Conservation (phyloP, 2,329 filamentous ascomycete species). For the Venturia aucupariae region DNA sequence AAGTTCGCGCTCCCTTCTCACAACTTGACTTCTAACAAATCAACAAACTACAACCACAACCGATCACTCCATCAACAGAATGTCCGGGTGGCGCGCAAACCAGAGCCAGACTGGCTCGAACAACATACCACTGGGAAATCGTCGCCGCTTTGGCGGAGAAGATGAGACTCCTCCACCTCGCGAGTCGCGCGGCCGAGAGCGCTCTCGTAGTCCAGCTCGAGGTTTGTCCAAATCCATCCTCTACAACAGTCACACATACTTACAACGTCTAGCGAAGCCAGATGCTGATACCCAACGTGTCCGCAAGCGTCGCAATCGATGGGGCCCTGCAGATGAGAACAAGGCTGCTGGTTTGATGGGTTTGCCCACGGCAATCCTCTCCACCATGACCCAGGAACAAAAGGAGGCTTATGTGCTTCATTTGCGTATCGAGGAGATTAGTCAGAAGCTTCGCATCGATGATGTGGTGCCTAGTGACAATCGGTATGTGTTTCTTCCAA, state of each 20-base stretch:
- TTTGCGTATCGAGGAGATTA: conserved; percentile 96
- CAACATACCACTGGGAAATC: conserved; percentile 87
- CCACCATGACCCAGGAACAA: conserved; percentile 97
- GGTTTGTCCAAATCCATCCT: conserved; percentile 40
- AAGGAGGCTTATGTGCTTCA: conserved; percentile 95
- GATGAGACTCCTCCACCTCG: conserved; percentile 41
- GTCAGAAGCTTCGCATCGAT: conserved; percentile 97
- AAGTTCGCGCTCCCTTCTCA: too few relatives aligned
- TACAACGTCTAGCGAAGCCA: conserved; percentile 22
- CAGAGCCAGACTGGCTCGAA: conserved; percentile 94
- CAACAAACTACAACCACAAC: neutral
- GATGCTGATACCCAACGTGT: conserved; percentile 66
- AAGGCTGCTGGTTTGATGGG: conserved; percentile 98
- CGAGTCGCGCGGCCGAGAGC: conserved; percentile 52
- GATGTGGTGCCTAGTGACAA: conserved; percentile 97
- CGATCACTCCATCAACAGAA: conserved; percentile 24
- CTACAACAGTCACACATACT: neutral
- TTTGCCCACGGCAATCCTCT: conserved; percentile 88
- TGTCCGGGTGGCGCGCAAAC: conserved; percentile 53
- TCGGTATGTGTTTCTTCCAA: conserved; percentile 51
- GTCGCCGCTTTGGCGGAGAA: conserved; percentile 67
- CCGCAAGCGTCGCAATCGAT: conserved; percentile 97
- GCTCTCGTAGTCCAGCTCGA: conserved; percentile 84
- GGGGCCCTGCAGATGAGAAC: conserved; percentile 96
- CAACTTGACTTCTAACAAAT: neutral